Evolutionary conservation across 2,329 filamentous ascomycete genomes (phyloP).

Genomic region (Colletotrichum sp.): DNA sequence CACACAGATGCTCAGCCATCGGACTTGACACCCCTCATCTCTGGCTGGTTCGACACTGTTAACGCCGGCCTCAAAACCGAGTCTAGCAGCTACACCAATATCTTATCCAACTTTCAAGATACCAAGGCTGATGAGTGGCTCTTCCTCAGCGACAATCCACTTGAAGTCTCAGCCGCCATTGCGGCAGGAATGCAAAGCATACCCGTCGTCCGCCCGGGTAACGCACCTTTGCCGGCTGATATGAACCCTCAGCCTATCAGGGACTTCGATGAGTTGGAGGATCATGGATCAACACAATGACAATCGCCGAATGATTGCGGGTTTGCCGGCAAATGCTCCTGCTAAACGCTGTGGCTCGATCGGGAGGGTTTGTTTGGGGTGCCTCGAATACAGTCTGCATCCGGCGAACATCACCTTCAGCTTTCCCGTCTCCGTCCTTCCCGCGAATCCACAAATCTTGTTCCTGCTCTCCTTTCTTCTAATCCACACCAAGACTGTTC

Average conservation of each 20-base stretch:
- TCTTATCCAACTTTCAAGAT: slow-evolving; percentile 55
- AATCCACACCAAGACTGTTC: background rate
- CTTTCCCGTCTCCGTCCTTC: slow-evolving; percentile 9
- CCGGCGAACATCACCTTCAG: slow-evolving; percentile 11
- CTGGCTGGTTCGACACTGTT: slow-evolving; percentile 79
- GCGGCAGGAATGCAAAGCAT: slow-evolving; percentile 67
- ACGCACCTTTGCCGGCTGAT: slow-evolving; percentile 63
- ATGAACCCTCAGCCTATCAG: slow-evolving; percentile 43
- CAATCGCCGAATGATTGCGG: background rate
- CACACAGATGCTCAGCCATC: slow-evolving; percentile 64
- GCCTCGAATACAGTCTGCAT: slow-evolving; percentile 16
- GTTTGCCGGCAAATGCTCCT: background rate
- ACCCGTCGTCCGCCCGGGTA: slow-evolving; percentile 72
- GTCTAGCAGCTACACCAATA: slow-evolving; percentile 69
- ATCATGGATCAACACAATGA: slow-evolving; percentile 3
- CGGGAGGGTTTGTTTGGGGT: background rate
- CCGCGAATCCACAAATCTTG: background rate
- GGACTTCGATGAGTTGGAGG: slow-evolving; percentile 33
- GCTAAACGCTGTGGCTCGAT: background rate
- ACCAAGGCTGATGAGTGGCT: slow-evolving; percentile 62
- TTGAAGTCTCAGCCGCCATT: slow-evolving; percentile 68
- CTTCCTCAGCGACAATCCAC: slow-evolving; percentile 84
- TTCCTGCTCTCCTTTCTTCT: background rate
- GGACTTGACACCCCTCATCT: slow-evolving; percentile 65
- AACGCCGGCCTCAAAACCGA: slow-evolving; percentile 80